A percentile compares a stretch with the other conserved stretches of the same genome.
Evolutionary conservation across 768 basidiomycete genomes (phyloP).

Genomic region (Serendipita sp.): DNA sequence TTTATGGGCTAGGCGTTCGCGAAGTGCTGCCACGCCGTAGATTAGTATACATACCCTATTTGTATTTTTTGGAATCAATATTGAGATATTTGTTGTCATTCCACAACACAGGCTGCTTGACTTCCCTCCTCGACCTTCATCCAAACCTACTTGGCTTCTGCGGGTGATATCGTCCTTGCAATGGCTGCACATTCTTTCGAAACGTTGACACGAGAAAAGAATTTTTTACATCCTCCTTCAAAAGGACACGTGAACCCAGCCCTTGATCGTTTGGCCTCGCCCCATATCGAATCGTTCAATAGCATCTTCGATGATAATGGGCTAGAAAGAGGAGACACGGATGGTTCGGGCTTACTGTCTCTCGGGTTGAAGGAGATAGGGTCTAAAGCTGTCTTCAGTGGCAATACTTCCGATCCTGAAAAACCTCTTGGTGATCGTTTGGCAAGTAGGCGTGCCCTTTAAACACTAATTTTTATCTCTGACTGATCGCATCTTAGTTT

Average conservation of each 20-base stretch:
- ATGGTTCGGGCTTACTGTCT: slow-evolving; percentile 64
- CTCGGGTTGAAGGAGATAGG: slow-evolving; percentile 71
- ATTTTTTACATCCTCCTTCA: slow-evolving; percentile 60
- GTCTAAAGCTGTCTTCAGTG: slow-evolving; percentile 86
- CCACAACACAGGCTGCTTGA: too few relatives aligned
- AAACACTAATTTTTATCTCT: not conserved
- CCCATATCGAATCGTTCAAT: slow-evolving; percentile 94
- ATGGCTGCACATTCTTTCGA: slow-evolving; percentile 32
- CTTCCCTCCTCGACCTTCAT: too few relatives aligned
- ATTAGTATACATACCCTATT: too few relatives aligned
- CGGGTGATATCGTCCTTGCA: not conserved
- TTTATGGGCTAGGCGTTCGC: slow-evolving; percentile 2
- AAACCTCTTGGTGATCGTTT: slow-evolving; percentile 18
- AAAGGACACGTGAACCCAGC: slow-evolving; percentile 55
- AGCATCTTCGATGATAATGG: slow-evolving; percentile 87
- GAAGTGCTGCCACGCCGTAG: too few relatives aligned
- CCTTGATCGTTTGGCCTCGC: slow-evolving; percentile 81
- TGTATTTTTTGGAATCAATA: too few relatives aligned
- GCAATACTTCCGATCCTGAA: slow-evolving; percentile 24
- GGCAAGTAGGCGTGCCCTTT: slow-evolving; percentile 41
- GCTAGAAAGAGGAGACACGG: slow-evolving; percentile 52
- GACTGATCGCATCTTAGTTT: slow-evolving; percentile 36
- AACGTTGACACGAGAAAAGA: slow-evolving; percentile 62
- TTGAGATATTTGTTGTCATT: too few relatives aligned
- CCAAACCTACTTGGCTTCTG: too few relatives aligned